These are phyloP conservation scores for Rhynchospora pubera DNA, from an alignment of 176 grass and related monocot species.

Conservation along the genomic window DNA sequence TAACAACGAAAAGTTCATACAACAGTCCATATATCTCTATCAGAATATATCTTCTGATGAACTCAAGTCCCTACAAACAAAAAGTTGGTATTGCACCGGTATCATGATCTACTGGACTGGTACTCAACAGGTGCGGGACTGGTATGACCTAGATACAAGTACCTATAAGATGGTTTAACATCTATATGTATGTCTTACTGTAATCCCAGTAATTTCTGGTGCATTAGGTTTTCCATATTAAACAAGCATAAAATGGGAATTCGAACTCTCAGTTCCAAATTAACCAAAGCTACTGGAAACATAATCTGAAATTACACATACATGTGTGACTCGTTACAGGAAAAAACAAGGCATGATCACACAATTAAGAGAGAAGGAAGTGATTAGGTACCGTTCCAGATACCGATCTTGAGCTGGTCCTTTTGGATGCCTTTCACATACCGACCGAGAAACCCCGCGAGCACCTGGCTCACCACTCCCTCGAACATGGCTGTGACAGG, in stretches of 20 bases:
- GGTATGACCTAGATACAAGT: neutral
- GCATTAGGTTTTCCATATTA: neutral
- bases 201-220: neutral
- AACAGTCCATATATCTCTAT: too few species aligned
- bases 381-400: conserved; percentile 72
- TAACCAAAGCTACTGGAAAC: neutral
- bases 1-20: too few species aligned
- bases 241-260: conserved; percentile 6
- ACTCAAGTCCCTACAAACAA: too few species aligned
- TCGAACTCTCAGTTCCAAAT: neutral
- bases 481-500: conserved; percentile 68
- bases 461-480: conserved; percentile 90
- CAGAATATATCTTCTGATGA: too few species aligned
- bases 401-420: conserved; percentile 92
- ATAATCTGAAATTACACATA: conserved; percentile 6
- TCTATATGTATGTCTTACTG: neutral
- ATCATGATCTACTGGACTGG: neutral
- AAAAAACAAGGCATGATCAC: neutral
- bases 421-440: conserved; percentile 96
- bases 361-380: neutral
- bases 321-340: neutral
- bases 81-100: too few species aligned
- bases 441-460: conserved; percentile 76
- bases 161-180: neutral
- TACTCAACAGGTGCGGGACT: neutral